Percentiles rank a stretch among this genome's conserved stretches.
Conservation (phyloP, 1,139 yeast species). For the Taphrina populina region DNA sequence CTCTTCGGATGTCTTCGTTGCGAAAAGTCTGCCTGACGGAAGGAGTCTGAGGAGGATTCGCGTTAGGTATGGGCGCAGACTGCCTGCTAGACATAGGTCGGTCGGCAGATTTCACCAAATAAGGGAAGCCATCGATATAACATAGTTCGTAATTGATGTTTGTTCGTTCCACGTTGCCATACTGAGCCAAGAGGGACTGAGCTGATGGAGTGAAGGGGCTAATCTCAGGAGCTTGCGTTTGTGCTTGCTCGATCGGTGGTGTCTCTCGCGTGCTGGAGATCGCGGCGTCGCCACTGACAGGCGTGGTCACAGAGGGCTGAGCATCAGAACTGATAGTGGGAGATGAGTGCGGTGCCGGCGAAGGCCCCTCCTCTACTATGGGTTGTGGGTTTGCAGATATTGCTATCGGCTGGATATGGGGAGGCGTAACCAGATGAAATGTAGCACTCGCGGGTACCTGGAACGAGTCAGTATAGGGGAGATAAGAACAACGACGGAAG, state of each 20-base stretch:
- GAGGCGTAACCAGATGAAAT: constrained; percentile 21
- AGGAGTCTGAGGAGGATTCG: not conserved
- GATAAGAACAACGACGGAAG: too few species aligned
- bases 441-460: constrained; percentile 18
- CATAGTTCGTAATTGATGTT: constrained; percentile 19
- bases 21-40: not conserved
- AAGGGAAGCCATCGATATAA: constrained; percentile 23
- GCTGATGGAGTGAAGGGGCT: not conserved
- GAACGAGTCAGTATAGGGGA: too few species aligned
- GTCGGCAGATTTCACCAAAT: constrained; percentile 9
- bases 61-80: too few species aligned
- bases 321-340: not conserved
- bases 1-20: not conserved
- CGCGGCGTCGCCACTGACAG: too few species aligned
- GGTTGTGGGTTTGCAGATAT: not conserved
- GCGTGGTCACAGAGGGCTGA: too few species aligned
- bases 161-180: constrained; percentile 5
- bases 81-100: not conserved
- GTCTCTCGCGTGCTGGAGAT: too few species aligned
- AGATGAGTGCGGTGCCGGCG: too few species aligned
- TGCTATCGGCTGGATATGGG: constrained; percentile 4
- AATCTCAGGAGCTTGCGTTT: not conserved
- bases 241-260: not conserved
- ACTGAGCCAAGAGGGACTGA: not conserved
- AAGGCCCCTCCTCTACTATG: not conserved